These are phyloP conservation scores for Moricandia moricandioides DNA, from an alignment of 345 rosid genomes.

Conservation along the genomic window DNA sequence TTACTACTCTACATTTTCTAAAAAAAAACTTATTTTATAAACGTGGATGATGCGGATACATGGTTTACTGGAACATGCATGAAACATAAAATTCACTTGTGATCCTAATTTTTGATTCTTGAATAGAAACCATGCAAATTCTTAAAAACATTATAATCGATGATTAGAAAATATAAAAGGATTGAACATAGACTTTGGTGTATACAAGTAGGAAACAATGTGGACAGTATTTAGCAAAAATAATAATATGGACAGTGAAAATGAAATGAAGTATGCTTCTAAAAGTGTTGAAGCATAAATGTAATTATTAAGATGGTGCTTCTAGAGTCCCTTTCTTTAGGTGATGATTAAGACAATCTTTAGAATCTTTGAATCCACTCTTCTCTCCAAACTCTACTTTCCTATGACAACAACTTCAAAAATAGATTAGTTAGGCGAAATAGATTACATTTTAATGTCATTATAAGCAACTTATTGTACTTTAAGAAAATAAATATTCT, in stretches of 20 bases:
- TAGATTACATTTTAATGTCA: conserved; percentile 8
- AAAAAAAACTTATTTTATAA: background rate
- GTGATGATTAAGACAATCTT: conserved; percentile 32
- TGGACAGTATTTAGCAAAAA: background rate
- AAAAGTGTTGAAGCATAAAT: conserved; percentile 15
- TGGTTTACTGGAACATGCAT: background rate
- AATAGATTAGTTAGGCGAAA: conserved; percentile 36
- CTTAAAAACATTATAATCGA: background rate
- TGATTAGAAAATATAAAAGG: background rate
- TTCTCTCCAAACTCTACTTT: conserved; percentile 35
- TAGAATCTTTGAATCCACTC: conserved; percentile 37
- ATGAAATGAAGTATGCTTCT: conserved; percentile 2
- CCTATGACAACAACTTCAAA: conserved; percentile 25
- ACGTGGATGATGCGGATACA: background rate
- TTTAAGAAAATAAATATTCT: conserved; percentile 25
- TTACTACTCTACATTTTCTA: background rate
- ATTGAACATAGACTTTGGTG: background rate
- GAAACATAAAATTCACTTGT: background rate
- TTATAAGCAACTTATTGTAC: background rate
- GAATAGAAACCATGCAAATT: background rate
- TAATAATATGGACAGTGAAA: background rate
- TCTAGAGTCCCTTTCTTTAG: conserved; percentile 30
- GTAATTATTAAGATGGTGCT: background rate
- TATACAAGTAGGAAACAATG: background rate
- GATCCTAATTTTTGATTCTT: background rate